Evolutionary conservation across 1,139 yeast genomes (phyloP).

Genomic region (Komagataea norvegica): DNA sequence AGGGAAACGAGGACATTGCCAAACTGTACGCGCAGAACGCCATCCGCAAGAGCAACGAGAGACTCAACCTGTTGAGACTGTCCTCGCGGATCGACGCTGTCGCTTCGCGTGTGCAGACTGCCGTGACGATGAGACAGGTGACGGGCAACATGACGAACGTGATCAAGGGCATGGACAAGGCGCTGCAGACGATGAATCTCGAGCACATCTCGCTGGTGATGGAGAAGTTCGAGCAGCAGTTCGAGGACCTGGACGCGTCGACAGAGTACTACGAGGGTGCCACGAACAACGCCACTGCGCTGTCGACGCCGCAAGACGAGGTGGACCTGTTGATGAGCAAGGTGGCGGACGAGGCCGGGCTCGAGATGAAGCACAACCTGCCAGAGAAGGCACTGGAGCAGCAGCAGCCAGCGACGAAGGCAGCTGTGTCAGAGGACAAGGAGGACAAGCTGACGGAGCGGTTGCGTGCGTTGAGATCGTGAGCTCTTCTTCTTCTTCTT

Average conservation of each 20-base stretch:
- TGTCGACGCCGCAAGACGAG: constrained; percentile 90
- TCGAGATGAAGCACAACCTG: constrained; percentile 80
- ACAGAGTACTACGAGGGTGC: constrained; percentile 91
- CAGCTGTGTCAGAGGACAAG: constrained; percentile 58
- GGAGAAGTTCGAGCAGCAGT: constrained; percentile 96
- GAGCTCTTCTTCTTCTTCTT: too few relatives aligned
- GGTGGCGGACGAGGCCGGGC: constrained; percentile 97
- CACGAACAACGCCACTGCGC: constrained; percentile 83
- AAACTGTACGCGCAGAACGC: constrained; percentile 94
- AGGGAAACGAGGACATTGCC: constrained; percentile 91
- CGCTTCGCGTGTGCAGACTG: constrained; percentile 93
- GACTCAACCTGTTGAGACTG: constrained; percentile 72
- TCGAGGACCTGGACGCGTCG: constrained; percentile 92
- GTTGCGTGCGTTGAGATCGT: constrained; percentile 68
- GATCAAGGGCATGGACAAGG: constrained; percentile 93
- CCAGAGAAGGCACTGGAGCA: constrained; percentile 30
- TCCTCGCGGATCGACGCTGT: constrained; percentile 94
- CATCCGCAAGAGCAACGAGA: constrained; percentile 83
- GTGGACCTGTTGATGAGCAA: constrained; percentile 88
- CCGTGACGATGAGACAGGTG: constrained; percentile 93
- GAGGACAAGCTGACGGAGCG: constrained; percentile 88
- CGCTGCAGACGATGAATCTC: constrained; percentile 91
- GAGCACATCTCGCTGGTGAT: constrained; percentile 89
- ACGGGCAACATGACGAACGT: constrained; percentile 93
- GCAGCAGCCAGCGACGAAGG: constrained; percentile 30